Conservation (phyloP, 805 yeast species). For the Saccharomycopsis oosterbeekiorum region DNA sequence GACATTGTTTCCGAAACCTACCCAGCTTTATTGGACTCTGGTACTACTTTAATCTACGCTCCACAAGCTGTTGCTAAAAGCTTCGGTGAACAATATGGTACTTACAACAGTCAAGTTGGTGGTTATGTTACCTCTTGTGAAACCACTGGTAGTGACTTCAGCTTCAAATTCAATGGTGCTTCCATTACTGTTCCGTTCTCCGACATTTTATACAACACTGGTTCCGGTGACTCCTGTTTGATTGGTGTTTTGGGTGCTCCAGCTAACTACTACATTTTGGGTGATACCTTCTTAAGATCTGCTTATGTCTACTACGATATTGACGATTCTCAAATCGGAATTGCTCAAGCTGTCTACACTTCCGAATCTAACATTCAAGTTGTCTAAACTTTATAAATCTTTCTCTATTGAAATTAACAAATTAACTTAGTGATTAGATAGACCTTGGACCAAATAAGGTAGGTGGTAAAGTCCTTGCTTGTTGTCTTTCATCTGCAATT, state of each 20-base stretch:
- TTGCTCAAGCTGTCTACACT: constrained; percentile 35
- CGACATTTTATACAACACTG: constrained; percentile 23
- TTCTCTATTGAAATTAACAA: too few species aligned
- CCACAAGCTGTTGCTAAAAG: constrained; percentile 27
- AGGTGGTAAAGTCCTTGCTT: too few species aligned
- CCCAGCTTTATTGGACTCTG: constrained; percentile 37
- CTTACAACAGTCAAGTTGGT: constrained; percentile 32
- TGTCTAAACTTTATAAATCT: not conserved
- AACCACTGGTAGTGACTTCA: constrained; percentile 27
- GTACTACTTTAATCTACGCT: constrained; percentile 36
- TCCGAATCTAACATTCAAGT: constrained; percentile 9
- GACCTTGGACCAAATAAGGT: too few species aligned
- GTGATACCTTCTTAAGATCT: constrained; percentile 43
- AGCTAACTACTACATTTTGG: constrained; percentile 33
- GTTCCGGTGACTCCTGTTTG: constrained; percentile 31
- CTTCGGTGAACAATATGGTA: constrained; percentile 16
- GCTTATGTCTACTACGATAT: constrained; percentile 49
- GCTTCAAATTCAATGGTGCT: constrained; percentile 49
- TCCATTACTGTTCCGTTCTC: constrained; percentile 40
- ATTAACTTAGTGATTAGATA: too few species aligned
- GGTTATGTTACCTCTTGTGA: constrained; percentile 41
- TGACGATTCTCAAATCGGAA: constrained; percentile 32
- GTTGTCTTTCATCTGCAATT: too few species aligned
- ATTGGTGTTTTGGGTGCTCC: constrained; percentile 32
- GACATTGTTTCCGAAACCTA: constrained; percentile 18